Percentiles rank a stretch among this genome's conserved stretches.
Evolutionary conservation across 148 eudicot genomes (phyloP).

Genomic region (Persicaria maculosa): DNA sequence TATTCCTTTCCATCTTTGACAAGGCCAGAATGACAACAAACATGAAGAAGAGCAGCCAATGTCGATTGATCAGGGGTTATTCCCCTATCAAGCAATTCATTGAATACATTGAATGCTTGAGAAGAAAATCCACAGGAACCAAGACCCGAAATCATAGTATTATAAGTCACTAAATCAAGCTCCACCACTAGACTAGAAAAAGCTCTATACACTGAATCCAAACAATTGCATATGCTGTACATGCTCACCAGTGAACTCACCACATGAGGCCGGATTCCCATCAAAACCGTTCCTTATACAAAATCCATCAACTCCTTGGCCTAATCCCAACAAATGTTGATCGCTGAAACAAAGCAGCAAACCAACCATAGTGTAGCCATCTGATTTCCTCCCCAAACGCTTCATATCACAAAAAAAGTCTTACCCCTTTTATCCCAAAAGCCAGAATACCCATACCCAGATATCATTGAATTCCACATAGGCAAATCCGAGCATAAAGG

Average conservation of each 20-base stretch:
- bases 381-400: constrained; percentile 35
- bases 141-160: constrained; percentile 52
- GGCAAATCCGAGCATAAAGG: constrained; percentile 34
- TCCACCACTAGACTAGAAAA: constrained; percentile 30
- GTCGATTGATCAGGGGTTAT: constrained; percentile 61
- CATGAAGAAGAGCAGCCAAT: constrained; percentile 64
- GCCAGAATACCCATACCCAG: constrained; percentile 54
- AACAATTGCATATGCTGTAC: constrained; percentile 59
- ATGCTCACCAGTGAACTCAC: constrained; percentile 61
- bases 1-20: constrained; percentile 42
- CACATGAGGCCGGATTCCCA: constrained; percentile 39
- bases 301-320: constrained; percentile 53
- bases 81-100: constrained; percentile 34
- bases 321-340: constrained; percentile 36
- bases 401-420: constrained; percentile 39
- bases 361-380: constrained; percentile 73
- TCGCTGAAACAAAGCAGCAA: constrained; percentile 40
- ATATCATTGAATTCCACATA: constrained; percentile 63
- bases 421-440: constrained; percentile 38
- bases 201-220: constrained; percentile 52
- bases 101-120: constrained; percentile 46
- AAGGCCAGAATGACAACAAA: constrained; percentile 72
- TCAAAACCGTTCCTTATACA: constrained; percentile 54
- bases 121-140: constrained; percentile 57
- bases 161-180: constrained; percentile 73